Base-by-base conservation (phyloP, 2,329 filamentous ascomycete species). In the Catunica adiposa region DNA sequence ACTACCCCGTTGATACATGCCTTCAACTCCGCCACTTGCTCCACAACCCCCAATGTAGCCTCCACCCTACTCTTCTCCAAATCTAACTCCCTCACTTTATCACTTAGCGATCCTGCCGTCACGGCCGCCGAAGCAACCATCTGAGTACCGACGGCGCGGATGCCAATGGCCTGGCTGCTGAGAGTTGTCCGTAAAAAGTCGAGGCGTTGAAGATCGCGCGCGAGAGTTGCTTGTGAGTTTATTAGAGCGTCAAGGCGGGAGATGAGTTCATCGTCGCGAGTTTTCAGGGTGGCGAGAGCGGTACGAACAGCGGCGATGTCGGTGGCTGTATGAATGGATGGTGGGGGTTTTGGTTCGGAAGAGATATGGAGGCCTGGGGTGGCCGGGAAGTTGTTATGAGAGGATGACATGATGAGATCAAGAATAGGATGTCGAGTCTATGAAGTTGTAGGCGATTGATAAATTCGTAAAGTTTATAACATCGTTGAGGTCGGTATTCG, bases 21-120 rank as follows among this genome's bases (percentile, higher is more conserved):
- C 70, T 97, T 97, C 61, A 98, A 82, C 73, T 98, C 92, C 3
- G 87, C 86, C 14, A 98, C 90, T 70, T 96, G 89, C 68, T 97
- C 90, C 9, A 97, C 92, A 2, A 97, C 89, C 7, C 84, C 78
- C 57, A 98, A 72, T 0, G 92, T 97, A 53, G 89, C 83, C 67
- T 92, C 89, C 7, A 98, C 90, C 26, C 89, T 80, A 58, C 82
- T 82, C 73, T 97, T 94, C 70, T 98, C 90, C 56, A 88, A 75
- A 65, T 98, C 92, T 34, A 98, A 78, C 61, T 81, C 77, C 66
- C 86, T 89, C 56, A 98, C 92, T 54, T 89, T 86, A 64, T 81
- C 81, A 56, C 89, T 94, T 60, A 97, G 84, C 56, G 86, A 80
- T 55, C 82, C 82, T 2, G 92, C 92, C 34, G 89, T 97, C 53